phyloP scores from a whole-genome alignment of 169 alveolate genomes.

The Cryptosporidium ubiquitum region DNA sequence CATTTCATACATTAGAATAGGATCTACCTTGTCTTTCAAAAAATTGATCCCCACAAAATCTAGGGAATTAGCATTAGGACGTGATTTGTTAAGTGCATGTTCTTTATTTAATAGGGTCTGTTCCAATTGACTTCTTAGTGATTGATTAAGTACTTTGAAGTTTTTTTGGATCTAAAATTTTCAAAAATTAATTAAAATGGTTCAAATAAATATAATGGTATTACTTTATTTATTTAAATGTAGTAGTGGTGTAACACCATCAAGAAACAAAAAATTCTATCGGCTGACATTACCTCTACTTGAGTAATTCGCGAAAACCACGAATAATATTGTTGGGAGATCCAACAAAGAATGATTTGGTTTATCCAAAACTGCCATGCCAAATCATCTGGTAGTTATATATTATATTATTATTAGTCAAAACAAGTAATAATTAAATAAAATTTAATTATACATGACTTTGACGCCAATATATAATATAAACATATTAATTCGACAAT shows the following conservation, averaged over 20 bases:
- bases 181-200: neutral
- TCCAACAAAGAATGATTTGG: neutral
- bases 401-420: neutral
- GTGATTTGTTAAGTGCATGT: slow-evolving; percentile 37
- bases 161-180: slow-evolving; percentile 29
- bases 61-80: slow-evolving; percentile 27
- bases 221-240: neutral
- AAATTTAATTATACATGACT: neutral
- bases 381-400: neutral
- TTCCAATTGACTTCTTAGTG: slow-evolving; percentile 74
- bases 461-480: neutral
- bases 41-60: slow-evolving; percentile 1
- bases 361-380: neutral
- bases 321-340: neutral
- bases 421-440: neutral
- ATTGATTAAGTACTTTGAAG: slow-evolving; percentile 74
- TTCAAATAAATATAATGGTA: neutral
- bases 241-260: slow-evolving; percentile 71
- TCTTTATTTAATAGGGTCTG: slow-evolving; percentile 56
- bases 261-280: slow-evolving; percentile 7
- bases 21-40: neutral
- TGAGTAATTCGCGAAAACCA: slow-evolving; percentile 42
- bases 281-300: slow-evolving; percentile 70
- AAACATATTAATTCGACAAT: neutral
- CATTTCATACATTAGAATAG: neutral